A percentile compares a stretch with the other conserved stretches of the same genome.
These are phyloP conservation scores for Triticum urartu DNA, from an alignment of 176 grass and related monocot genomes.

Conservation along the genomic window DNA sequence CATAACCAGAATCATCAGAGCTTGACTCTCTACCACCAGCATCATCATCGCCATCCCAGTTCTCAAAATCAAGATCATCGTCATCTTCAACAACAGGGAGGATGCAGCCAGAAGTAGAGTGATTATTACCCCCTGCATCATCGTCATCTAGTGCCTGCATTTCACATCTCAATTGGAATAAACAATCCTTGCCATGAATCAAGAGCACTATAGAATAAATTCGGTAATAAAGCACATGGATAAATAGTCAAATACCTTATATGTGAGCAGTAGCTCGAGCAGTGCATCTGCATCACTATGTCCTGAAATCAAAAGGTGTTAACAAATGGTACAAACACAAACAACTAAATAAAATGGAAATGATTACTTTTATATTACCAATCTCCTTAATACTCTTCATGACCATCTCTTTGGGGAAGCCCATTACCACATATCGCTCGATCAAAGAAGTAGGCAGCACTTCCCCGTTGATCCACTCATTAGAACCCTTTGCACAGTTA, in stretches of 20 bases:
- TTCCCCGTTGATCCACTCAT: conserved; percentile 16
- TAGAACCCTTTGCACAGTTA: conserved; percentile 22
- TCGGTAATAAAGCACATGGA: neutral
- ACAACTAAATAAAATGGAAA: conserved; percentile 20
- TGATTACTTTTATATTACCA: conserved; percentile 27
- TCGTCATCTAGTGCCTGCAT: conserved; percentile 51
- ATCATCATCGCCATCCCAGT: neutral
- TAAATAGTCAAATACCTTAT: conserved; percentile 33
- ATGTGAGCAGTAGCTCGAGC: conserved; percentile 63
- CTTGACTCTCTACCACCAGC: neutral
- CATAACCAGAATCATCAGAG: neutral
- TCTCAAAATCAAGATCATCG: neutral
- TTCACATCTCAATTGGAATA: conserved; percentile 8
- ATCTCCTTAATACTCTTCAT: conserved; percentile 40
- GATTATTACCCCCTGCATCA: conserved; percentile 7
- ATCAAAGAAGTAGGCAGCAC: conserved; percentile 27
- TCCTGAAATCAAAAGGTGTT: conserved; percentile 39
- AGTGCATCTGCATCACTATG: conserved; percentile 58
- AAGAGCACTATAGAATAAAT: neutral
- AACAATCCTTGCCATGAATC: neutral
- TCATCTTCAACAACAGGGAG: conserved; percentile 20
- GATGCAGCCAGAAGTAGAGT: conserved; percentile 9
- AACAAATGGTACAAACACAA: neutral
- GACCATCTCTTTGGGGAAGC: conserved; percentile 55
- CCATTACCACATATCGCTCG: conserved; percentile 47